Conservation (phyloP, 768 basidiomycete species). For the Pleurotus djamor region DNA sequence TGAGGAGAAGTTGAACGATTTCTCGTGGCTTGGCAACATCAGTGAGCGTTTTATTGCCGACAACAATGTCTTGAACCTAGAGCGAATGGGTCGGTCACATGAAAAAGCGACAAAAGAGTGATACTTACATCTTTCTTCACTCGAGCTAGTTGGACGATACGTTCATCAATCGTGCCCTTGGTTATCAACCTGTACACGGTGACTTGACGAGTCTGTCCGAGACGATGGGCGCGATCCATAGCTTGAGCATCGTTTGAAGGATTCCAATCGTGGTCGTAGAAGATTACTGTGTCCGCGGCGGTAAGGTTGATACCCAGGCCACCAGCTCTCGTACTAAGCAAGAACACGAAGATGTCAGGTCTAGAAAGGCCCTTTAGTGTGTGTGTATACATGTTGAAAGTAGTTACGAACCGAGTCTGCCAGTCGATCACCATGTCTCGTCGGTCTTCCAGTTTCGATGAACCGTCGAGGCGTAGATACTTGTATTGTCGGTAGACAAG, state of each 20-base stretch:
- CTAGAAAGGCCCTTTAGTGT: constrained; percentile 30
- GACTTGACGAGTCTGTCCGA: constrained; percentile 96
- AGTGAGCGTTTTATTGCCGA: constrained; percentile 93
- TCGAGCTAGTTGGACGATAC: constrained; percentile 93
- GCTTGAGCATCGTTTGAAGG: constrained; percentile 98
- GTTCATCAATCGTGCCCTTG: constrained; percentile 93
- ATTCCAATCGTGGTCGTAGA: constrained; percentile 96
- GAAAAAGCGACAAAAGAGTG: not conserved
- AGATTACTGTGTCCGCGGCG: constrained; percentile 93
- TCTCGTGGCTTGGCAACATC: constrained; percentile 95
- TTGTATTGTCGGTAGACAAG: constrained; percentile 96
- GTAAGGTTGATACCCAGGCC: constrained; percentile 96
- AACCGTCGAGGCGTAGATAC: constrained; percentile 90
- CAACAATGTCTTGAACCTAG: constrained; percentile 98
- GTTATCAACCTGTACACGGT: constrained; percentile 96
- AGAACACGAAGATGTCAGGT: constrained; percentile 86
- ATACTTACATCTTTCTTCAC: constrained; percentile 90
- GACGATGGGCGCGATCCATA: constrained; percentile 96
- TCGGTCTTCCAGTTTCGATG: constrained; percentile 92
- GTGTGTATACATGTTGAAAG: not conserved
- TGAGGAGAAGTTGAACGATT: constrained; percentile 91
- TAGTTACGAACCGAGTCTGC: constrained; percentile 80
- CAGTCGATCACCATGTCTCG: constrained; percentile 99
- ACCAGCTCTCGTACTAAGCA: constrained; percentile 92
- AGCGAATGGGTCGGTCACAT: constrained; percentile 1